Evolutionary conservation across 345 rosid genomes (phyloP), one percentile per base, ranked within the genome.

Genomic region (Garcia nutans): DNA sequence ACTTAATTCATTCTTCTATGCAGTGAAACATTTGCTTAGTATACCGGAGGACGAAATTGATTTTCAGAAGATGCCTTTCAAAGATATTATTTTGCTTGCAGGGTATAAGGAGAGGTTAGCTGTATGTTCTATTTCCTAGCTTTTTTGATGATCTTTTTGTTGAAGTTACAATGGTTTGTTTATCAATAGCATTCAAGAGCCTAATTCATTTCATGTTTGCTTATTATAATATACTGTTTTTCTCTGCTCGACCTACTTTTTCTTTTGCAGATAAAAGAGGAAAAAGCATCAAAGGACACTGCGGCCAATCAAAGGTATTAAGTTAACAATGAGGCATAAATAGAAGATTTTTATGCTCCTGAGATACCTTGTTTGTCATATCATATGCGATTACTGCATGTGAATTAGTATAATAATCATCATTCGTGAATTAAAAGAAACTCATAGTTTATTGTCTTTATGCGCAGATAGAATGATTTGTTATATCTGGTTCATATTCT

Each of bases 11-110:
- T 75, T 79, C 31, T 65, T 66, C 76, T 22, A 73, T 65, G 28
- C 79, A 88, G 94, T 87, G 89, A 87, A 88, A 74, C 84, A 79
- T 61, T 86, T 96, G 82, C 92, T 93, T 82, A 82, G 87, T 72
- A 86, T 85, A 33, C 97, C 97, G 0, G 97, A 93, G 80, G 86
- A 89, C 3, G 96, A 91, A 44, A 82, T 90, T 80, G 86, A 88
- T 74, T 79, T 67, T 74, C 77, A 26, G 76, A 84, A 49, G 64
- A 82, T 93, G 84, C 88, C 87, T 70, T 71, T 93, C 68, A 88
- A 70, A 78, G 97, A 96, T 84, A 82, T 93, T 83, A 88, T 93
- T 80, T 80, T 87, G 65, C 84, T 91, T 68, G 93, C 88, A 20
- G 92, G 83, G 77, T 82, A 89, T 62, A 90, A 80, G 81, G 96